phyloP scores from a whole-genome alignment of 1,284 basidiomycete species.

The Cutaneotrichosporon dermatis region DNA sequence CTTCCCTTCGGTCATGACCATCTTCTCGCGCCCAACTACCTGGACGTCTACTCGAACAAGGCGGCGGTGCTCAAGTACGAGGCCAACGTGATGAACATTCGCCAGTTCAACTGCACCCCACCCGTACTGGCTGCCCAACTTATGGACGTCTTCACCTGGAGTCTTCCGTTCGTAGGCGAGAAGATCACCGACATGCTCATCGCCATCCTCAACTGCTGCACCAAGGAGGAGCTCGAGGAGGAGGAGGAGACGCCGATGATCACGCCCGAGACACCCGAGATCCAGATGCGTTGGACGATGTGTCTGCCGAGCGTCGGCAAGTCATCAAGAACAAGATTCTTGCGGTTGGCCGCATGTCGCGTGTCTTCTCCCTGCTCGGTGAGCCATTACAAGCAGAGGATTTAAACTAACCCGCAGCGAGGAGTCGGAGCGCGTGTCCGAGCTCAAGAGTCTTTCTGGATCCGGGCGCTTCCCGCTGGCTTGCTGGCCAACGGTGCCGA shows the following conservation, averaged over 20 bases:
- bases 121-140: conserved; percentile 96
- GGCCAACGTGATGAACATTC: conserved; percentile 84
- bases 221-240: conserved; percentile 87
- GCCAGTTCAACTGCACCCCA: conserved; percentile 92
- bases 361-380: conserved; percentile 86
- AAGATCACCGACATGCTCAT: conserved; percentile 98
- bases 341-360: conserved; percentile 92
- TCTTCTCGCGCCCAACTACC: conserved; percentile 95
- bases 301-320: conserved; percentile 68
- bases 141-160: conserved; percentile 99
- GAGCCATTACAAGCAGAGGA: too few species aligned
- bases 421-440: conserved; percentile 95
- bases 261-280: conserved; percentile 39
- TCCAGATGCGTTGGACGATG: conserved; percentile 47
- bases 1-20: conserved; percentile 90
- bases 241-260: conserved; percentile 58
- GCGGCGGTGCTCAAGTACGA: conserved; percentile 95
- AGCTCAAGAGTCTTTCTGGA: conserved; percentile 85
- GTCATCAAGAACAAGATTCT: conserved; percentile 97
- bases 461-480: conserved; percentile 77
- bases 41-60: conserved; percentile 96
- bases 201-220: conserved; percentile 87
- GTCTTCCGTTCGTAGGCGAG: conserved; percentile 94
- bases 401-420: conserved; percentile 53
- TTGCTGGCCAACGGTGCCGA: conserved; percentile 84